Conservation (phyloP, 371 early-diverging fungal species). For the Mucor circinelloides region DNA sequence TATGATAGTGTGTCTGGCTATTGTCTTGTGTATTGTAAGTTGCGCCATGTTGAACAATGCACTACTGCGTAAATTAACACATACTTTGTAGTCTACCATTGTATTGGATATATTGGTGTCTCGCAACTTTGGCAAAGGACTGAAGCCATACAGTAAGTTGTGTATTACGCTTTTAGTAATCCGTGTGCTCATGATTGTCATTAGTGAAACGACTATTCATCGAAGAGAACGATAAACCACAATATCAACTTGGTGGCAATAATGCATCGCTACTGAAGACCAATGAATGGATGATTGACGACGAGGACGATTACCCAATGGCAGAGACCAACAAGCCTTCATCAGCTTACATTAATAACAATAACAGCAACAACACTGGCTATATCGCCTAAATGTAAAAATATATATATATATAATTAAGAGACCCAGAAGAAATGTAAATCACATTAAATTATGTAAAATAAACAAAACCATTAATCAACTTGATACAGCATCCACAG, state of each 20-base stretch:
- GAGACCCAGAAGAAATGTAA: neutral
- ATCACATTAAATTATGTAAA: neutral
- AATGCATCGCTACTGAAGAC: neutral
- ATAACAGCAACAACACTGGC: neutral
- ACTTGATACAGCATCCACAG: too few species aligned
- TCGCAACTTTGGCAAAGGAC: constrained; percentile 46
- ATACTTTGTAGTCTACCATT: constrained; percentile 30
- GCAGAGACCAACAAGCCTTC: neutral
- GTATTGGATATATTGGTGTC: constrained; percentile 31
- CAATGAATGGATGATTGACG: constrained; percentile 34
- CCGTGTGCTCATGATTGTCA: neutral
- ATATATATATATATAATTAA: neutral
- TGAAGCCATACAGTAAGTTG: constrained; percentile 51
- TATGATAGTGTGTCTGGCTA: constrained; percentile 44
- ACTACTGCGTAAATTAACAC: neutral
- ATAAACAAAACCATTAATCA: neutral
- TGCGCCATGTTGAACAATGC: too few species aligned
- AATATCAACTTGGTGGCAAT: neutral
- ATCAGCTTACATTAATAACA: neutral
- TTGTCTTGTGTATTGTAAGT: constrained; percentile 47
- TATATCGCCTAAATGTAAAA: neutral
- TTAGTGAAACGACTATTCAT: constrained; percentile 29
- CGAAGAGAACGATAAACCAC: constrained; percentile 9
- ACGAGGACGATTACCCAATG: constrained; percentile 18
- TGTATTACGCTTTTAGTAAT: neutral